Base-by-base conservation (phyloP, 495 filamentous ascomycete genomes). In the Neurospora cerealis region DNA sequence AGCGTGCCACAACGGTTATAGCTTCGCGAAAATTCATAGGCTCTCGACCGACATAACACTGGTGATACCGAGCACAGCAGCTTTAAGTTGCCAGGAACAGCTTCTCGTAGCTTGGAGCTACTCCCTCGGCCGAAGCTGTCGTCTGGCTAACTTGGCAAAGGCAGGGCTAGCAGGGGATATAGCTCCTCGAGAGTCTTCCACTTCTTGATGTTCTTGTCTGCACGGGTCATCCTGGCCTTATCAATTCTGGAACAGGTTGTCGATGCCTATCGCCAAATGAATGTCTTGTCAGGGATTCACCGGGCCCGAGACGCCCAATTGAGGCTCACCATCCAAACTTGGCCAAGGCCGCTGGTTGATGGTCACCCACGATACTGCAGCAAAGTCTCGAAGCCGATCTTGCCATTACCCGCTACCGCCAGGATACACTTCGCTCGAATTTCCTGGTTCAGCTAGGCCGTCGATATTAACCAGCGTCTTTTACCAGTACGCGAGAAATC, bases 401-500 rank as follows among this genome's bases (percentile, higher is more conserved):
- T 66, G 54, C 15, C 54, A 34, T 66, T 66, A 66, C 54, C 54
- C 28, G 54, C 28, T 9, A 66, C 28, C 28, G 28, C 54, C 28
- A 66, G 54, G 54, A 69, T 66, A 69, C 44, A 73, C 34, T 37
- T 72, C 28, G 48, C 66, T 71, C 40, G 70, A 38, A 69, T 79
- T 78, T 80, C 78, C 78, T 74, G 79, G 79, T 79, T 74, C 48
- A 76, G 54, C 46, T 44, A 73, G 32, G 41, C 41, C 62, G 44
- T 34, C 36, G 73, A 73, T 75, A 75, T 78, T 80, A 81, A 72
- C 79, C 80, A 77, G 72, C 69, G 13, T 48, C 71, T 79, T 79
- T 78, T 81, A 46, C 80, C 78, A 76, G 46, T 69, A 80, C 69
- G 76, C 75, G 79, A 76, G 78, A 46, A 46, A 34, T 44, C 73